Percentiles rank a stretch among this genome's conserved stretches.
Conservation (phyloP, 2,329 filamentous ascomycete genomes). For the Sporothrix pallida region DNA sequence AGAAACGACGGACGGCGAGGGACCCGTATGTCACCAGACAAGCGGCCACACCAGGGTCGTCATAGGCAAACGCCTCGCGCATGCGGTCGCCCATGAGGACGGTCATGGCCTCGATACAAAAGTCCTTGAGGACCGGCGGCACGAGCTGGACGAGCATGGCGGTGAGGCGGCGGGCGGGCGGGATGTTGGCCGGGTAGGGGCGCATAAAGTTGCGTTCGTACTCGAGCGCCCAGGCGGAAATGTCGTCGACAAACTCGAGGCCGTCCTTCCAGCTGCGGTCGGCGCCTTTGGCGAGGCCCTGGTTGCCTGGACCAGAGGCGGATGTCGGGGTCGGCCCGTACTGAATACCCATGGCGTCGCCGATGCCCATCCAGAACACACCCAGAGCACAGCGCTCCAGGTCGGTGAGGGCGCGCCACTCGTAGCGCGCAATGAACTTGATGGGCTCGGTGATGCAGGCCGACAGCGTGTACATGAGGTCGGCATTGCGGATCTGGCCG, state of each 20-base stretch:
- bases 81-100: slow-evolving; percentile 69
- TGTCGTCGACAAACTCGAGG: slow-evolving; percentile 58
- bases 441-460: slow-evolving; percentile 71
- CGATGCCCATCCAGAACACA: slow-evolving; percentile 73
- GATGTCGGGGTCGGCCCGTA: slow-evolving; percentile 43
- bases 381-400: slow-evolving; percentile 72
- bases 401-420: slow-evolving; percentile 71
- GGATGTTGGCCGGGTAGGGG: slow-evolving; percentile 55
- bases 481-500: slow-evolving; percentile 48
- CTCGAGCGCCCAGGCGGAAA: slow-evolving; percentile 53
- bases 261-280: slow-evolving; percentile 54
- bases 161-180: slow-evolving; percentile 64
- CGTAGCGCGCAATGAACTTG: slow-evolving; percentile 67
- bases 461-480: slow-evolving; percentile 50
- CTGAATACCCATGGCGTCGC: slow-evolving; percentile 71
- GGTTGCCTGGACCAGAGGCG: slow-evolving; percentile 32
- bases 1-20: slow-evolving; percentile 59
- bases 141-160: slow-evolving; percentile 64
- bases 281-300: slow-evolving; percentile 45
- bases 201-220: slow-evolving; percentile 68
- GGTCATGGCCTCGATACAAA: slow-evolving; percentile 58
- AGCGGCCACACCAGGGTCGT: slow-evolving; percentile 50
- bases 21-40: slow-evolving; percentile 52
- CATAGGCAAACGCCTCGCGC: slow-evolving; percentile 65
- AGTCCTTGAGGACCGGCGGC: slow-evolving; percentile 52